Evolutionary conservation across 345 rosid genomes (phyloP).

Genomic region (Hibiscus mutabilis): DNA sequence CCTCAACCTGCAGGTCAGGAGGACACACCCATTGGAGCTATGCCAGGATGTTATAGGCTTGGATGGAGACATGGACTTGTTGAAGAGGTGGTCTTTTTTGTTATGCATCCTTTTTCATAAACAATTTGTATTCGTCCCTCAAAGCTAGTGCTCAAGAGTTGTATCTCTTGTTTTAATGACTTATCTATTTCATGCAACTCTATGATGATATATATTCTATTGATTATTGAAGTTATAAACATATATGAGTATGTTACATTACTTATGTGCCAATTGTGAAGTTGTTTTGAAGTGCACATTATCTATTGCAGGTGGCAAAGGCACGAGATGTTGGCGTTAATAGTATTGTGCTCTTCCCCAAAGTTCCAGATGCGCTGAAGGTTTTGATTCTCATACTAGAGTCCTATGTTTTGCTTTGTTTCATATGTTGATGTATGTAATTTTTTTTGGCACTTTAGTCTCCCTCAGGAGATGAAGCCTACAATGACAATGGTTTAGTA

Average conservation of each 20-base stretch:
- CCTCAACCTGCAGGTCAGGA: constrained; percentile 60
- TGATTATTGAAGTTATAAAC: neutral
- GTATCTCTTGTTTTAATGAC: neutral
- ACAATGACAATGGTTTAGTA: constrained; percentile 81
- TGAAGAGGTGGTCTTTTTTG: constrained; percentile 48
- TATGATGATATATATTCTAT: neutral
- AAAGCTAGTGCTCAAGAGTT: neutral
- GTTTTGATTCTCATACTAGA: constrained; percentile 29
- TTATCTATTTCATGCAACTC: neutral
- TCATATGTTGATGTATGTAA: neutral
- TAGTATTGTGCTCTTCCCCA: constrained; percentile 80
- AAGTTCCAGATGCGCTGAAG: constrained; percentile 95
- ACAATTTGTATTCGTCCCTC: neutral
- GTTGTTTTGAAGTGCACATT: constrained; percentile 3
- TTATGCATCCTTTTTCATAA: neutral
- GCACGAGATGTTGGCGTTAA: constrained; percentile 94
- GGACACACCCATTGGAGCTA: constrained; percentile 96
- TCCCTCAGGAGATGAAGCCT: constrained; percentile 89
- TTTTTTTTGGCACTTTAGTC: constrained; percentile 30
- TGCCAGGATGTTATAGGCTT: constrained; percentile 98
- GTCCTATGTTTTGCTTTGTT: constrained; percentile 3
- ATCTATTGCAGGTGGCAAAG: constrained; percentile 61
- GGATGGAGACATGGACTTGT: constrained; percentile 96
- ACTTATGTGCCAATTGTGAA: neutral
- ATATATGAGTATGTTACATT: neutral